Base-by-base conservation (phyloP, 2,329 filamentous ascomycete genomes). In the Capronia epimyces region DNA sequence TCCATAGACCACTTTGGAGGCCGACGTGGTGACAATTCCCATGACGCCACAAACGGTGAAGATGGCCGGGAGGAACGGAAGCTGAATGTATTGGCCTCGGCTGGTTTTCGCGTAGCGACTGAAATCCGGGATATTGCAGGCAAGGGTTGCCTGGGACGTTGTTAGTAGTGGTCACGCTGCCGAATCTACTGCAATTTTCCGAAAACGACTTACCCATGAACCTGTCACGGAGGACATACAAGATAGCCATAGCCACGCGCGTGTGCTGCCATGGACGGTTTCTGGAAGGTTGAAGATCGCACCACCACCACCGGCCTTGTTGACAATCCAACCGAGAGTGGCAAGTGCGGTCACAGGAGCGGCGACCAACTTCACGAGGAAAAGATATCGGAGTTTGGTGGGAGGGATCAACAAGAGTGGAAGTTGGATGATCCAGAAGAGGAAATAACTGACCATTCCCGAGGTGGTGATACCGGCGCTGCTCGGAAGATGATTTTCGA, bases 1-100 rank as follows among this genome's bases (percentile, higher is more conserved):
- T 15, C 53, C 59, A 29, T 61, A 61, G n/a, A 60, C 34, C 8
- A 53, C 55, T 27, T 56, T 57, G 27, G 55, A 53, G 15, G 79
- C 78, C 0, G 77, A 78, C 0, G 80, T 77, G 15, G 78, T 76
- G 21, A 81, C 70, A 58, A 83, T 81, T 25, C 81, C 81, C 53
- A 79, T 67, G 2, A 75, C 59, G 36, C 71, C 76, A 63, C 70
- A 76, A 53, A 73, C 64, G 1, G 71, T 75, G 52, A 75, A 74
- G 22, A 77, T 68, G 15, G 74, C 61, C 22, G 75, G 74, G 55
- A 78, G 69, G 41, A 72, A 69, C 1, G 69, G 71, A 9, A 73
- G 65, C 55, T 73, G 69, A 20, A 70, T 57, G 50, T 63, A 70
- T 53, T 72, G 69, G n/a, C 68, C 71, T 2, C 62, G 62, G 31